Base-by-base conservation (phyloP, 179 eudicot genomes). In the Camellia oleifera region DNA sequence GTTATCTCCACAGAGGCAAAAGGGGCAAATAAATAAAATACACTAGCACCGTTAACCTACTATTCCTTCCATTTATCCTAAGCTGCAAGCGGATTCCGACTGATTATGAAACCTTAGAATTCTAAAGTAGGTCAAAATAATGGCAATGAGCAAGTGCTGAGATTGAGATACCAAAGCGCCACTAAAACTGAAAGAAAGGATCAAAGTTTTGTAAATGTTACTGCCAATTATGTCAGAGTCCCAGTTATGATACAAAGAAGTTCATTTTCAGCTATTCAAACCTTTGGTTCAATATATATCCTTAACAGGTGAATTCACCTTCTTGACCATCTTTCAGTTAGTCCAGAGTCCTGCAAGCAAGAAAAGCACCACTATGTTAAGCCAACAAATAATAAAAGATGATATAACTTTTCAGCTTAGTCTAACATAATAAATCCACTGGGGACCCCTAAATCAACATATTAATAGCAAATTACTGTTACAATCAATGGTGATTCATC, bases 271-370 rank as follows among this genome's bases (percentile, higher is more conserved):
- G 73, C 82, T 71, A 82, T 77, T 78, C 82, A 80, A 77, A 83
- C 83, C 87, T 85, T 83, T 72, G 72, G 76, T 69, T 77, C 53
- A 77, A 72, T 50, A 71, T 10, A 69, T 75, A 74, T 69, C 70
- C 75, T 77, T 77, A 32, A 69, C 81, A 75, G 80, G 84, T 76
- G 83, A 84, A 78, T 84, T 82, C 87, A 84, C 79, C 89, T 78
- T 77, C 65, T 56, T 57, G 76, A 73, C 58, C 10, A 72, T 23
- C 76, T 72, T 32, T 23, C 26, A 72, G 62, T 72, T 72, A 72
- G 76, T 72, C 62, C 62, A 72, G 46, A 15, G 63, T 54, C 76
- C 76, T 72, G 76, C 40, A 72, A 5, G 40, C 18, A 54, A 54
- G 63, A 72, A 32, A 32, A 32, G 40, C 40, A 32, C 40, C 40